Base-by-base conservation (phyloP, 2,329 filamentous ascomycete genomes). In the Beauveria caledonica region DNA sequence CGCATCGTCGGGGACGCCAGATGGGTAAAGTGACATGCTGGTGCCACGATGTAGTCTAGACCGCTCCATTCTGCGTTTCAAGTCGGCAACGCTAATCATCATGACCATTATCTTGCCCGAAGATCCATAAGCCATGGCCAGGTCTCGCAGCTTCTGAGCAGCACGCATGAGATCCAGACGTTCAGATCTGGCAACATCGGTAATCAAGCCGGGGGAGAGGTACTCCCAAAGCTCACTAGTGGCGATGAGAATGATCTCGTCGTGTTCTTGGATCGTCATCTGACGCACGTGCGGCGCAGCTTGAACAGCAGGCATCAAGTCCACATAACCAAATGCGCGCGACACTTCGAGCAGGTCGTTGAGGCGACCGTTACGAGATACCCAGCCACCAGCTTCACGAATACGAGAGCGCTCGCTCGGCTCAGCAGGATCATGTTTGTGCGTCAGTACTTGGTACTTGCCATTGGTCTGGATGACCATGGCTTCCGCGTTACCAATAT, bases 21-120 rank as follows among this genome's bases (percentile, higher is more conserved):
- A 88, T 1, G 90, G 89, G 57, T 90, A 90, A 74, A 96, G 84
- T 15, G 90, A 91, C 81, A 95, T 87, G 75, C 89, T 95, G 68
- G 92, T 86, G 45, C 90, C 90, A 60, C 90, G 83, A 72, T 89
- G 81, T 63, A 83, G 76, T 77, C 75, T 87, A 73, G 87, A 89
- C 64, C 89, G 84, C 71, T 95, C 89, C 61, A 81, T 78, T 64
- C 91, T 85, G 70, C 90, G 89, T 75, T 96, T 93, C 58, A 99
- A 78, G 69, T 97, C 92, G 60, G 89, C 87, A 42, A 99, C 89
- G 60, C 92, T 93, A 59, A 99, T 86, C 79, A 99, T 90, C 93
- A 97, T 97, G 49, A 99, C 91, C 92, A 97, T 97, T 64, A 97
- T 90, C 76, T 99, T 99, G 69, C 88, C 88, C 1, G 87, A 92